phyloP scores from a whole-genome alignment of 202 grass and related monocot genomes.

The Thinopyrum obtusiflorum region DNA sequence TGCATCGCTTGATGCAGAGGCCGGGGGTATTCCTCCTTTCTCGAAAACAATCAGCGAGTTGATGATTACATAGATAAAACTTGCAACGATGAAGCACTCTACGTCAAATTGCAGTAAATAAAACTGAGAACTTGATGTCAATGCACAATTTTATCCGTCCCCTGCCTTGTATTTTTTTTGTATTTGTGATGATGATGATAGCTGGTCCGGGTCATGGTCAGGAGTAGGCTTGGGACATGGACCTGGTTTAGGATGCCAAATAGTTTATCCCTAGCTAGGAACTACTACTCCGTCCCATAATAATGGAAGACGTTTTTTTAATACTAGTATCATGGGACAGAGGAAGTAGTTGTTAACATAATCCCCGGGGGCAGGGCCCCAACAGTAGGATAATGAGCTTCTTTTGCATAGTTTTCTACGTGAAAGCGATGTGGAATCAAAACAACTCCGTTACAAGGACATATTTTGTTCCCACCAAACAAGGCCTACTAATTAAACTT shows the following conservation, averaged over 20 bases:
- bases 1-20: no score
- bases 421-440: constrained; percentile 51
- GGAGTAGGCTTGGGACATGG: constrained; percentile 29
- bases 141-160: no score
- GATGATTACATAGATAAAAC: not conserved
- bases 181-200: constrained; percentile 11
- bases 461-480: constrained; percentile 18
- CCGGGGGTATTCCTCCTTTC: no score
- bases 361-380: not conserved
- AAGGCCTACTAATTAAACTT: constrained; percentile 3
- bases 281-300: no score
- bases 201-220: constrained; percentile 39
- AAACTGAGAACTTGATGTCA: not conserved
- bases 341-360: constrained; percentile 26
- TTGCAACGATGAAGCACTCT: constrained; percentile 23
- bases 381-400: constrained; percentile 37
- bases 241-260: constrained; percentile 42
- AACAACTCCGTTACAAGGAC: constrained; percentile 41
- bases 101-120: constrained; percentile 1
- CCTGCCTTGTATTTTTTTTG: not conserved
- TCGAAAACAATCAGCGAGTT: not conserved
- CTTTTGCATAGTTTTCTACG: constrained; percentile 31
- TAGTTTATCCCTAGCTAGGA: constrained; percentile 30
- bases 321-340: no score
- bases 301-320: no score